Evolutionary conservation across 108 stramenopile genomes (phyloP), one percentile per base, ranked within the genome.

Genomic region (Pseudonitzschia multiseries): DNA sequence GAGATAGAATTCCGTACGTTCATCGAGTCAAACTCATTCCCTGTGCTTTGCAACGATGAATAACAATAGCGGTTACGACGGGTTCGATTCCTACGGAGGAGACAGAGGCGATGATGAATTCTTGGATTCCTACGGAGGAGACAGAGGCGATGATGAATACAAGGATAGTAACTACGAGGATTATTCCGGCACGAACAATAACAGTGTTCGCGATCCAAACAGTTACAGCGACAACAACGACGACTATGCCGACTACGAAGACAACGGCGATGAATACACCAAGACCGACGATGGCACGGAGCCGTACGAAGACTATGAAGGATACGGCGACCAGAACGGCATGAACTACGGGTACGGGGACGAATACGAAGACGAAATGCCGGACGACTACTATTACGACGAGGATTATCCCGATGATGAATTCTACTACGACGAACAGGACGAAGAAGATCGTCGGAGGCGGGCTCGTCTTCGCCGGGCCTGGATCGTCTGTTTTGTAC

Each of bases 371-470:
- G 61, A 62, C 48, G 60, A 64, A 44, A 51, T 63, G 66, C 65
- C 56, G 22, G 68, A 72, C 13, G 69, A 74, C 1, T 57, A 73
- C 40, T 79, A 73, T 51, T 33, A 57, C 52, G 57, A 70, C 46
- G 72, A 74, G 21, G 67, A 60, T 18, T 64, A 54, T 22, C 71
- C 67, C 20, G 72, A 72, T 20, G 73, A 65, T 2, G 22, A 67
- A 28, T 67, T 40, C 66, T 79, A 74, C 40, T 60, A 79, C 10
- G 79, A 79, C 36, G 79, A 74, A 44, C 17, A 57, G 26, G 79
- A 74, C 32, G 79, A 79, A 46, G 79, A 79, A 57, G 78, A 72
- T 27, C 71, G 71, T 48, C 62, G 68, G 20, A 64, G 59, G 15
- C 63, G 73, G 10, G 57, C 71, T 14, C 66, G 71, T 57, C 79